Conservation (phyloP, 2,329 filamentous ascomycete genomes). For the Fonsecaea pedrosoi region DNA sequence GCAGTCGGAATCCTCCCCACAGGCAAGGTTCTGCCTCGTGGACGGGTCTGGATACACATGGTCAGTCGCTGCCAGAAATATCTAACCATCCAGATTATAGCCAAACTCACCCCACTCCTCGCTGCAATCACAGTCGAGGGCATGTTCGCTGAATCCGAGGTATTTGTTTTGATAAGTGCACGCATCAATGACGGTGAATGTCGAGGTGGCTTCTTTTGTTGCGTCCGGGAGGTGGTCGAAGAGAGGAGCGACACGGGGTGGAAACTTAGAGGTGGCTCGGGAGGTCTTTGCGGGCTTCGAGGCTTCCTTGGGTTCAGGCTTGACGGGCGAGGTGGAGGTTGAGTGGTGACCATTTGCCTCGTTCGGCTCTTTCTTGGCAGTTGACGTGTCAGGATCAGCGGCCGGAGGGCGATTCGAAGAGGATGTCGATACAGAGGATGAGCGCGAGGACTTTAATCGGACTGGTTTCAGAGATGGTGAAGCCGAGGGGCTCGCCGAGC, state of each 20-base stretch:
- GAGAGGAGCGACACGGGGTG: conserved; percentile 67
- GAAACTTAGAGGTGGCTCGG: conserved; percentile 74
- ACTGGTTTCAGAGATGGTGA: conserved; percentile 31
- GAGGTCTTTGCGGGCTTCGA: conserved; percentile 73
- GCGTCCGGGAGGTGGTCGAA: conserved; percentile 79
- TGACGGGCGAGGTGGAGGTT: conserved; percentile 62
- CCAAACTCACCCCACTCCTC: conserved; percentile 86
- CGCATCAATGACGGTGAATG: conserved; percentile 80
- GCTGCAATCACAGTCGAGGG: conserved; percentile 91
- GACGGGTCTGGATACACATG: conserved; percentile 57
- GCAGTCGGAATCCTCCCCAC: conserved; percentile 94
- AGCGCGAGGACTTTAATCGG: conserved; percentile 35
- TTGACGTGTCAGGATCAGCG: conserved; percentile 26
- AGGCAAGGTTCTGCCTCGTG: conserved; percentile 74
- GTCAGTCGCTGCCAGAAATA: conserved; percentile 28
- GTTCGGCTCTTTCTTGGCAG: conserved; percentile 51
- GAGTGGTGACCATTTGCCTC: conserved; percentile 67
- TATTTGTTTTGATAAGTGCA: conserved; percentile 92
- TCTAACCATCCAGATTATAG: conserved; percentile 29
- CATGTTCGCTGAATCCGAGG: conserved; percentile 89
- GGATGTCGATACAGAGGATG: conserved; percentile 35
- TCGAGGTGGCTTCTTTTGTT: conserved; percentile 74
- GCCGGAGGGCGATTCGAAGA: conserved; percentile 27
- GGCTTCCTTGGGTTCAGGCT: conserved; percentile 59
- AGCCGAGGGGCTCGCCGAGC: conserved; percentile 31